Conservation (phyloP, 2,329 filamentous ascomycete species). For the Penicillium fuscoglaucum region DNA sequence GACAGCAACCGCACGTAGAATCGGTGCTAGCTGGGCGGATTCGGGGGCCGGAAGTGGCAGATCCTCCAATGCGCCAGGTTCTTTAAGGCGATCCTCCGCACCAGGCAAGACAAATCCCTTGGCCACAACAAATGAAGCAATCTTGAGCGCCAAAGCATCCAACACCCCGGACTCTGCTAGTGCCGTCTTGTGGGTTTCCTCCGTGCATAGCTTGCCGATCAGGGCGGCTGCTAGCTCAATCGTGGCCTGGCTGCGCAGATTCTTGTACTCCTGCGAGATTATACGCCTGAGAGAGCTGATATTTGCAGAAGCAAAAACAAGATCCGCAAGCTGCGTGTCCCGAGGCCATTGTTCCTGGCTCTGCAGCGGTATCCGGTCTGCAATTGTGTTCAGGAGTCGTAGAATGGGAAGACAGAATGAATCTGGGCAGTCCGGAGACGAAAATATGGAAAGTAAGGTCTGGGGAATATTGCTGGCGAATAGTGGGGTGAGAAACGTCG, state of each 20-base stretch:
- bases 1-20: slow-evolving; percentile 74
- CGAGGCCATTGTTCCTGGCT: slow-evolving; percentile 53
- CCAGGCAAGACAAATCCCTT: slow-evolving; percentile 69
- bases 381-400: slow-evolving; percentile 69
- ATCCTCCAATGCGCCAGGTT: slow-evolving; percentile 56
- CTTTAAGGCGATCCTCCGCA: slow-evolving; percentile 56
- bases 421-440: slow-evolving; percentile 62
- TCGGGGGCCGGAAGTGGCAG: slow-evolving; percentile 64
- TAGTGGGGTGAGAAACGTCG: slow-evolving; percentile 74
- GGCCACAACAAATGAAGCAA: slow-evolving; percentile 69
- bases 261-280: slow-evolving; percentile 58
- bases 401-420: slow-evolving; percentile 72
- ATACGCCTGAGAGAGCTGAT: slow-evolving; percentile 66
- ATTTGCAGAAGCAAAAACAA: slow-evolving; percentile 63
- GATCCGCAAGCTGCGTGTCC: slow-evolving; percentile 57
- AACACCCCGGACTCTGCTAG: slow-evolving; percentile 72
- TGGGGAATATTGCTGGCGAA: slow-evolving; percentile 67
- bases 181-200: slow-evolving; percentile 68
- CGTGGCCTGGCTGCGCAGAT: slow-evolving; percentile 54
- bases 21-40: slow-evolving; percentile 61
- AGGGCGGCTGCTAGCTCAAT: slow-evolving; percentile 48
- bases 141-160: slow-evolving; percentile 71
- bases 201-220: slow-evolving; percentile 64
- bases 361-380: slow-evolving; percentile 62
- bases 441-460: slow-evolving; percentile 69